Base-by-base conservation (phyloP, 2,329 filamentous ascomycete genomes). In the Botrytis fragariae region DNA sequence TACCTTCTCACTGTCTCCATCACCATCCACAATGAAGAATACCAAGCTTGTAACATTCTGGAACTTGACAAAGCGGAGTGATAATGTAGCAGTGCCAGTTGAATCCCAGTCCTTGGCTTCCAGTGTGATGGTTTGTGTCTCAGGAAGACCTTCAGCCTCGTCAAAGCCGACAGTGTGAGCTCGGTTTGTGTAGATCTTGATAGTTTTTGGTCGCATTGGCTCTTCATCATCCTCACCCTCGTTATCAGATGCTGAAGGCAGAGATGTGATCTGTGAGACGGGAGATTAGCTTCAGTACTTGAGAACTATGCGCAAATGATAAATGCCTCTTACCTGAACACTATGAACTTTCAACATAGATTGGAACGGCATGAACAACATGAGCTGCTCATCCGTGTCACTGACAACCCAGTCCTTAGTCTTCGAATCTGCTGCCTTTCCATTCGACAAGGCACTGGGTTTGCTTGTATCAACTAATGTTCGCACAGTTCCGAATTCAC, bases 351-450 rank as follows among this genome's bases (percentile, higher is more conserved):
- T 99, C 77, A 97, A 82, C 65, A 90, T 93, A 45, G 92, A 90
- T 82, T 95, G 92, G 84, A 99, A 97, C 0, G 96, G 95, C 73
- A 97, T 87, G 83, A 91, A 98, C 64, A 99, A 87, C 88, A 98
- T 93, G 75, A 99, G 86, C 85, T 99, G 96, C 84, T 98, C 95
- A 81, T 99, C 96, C 51, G 95, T 97, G 81, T 98, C 95, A 82
- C 94, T 98, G 86, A 98, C 93, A 35, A 98, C 91, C 91, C 93
- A 98, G 83, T 99, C 95, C 80, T 89, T 89, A 72, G 76, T 76
- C 42, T 84, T 81, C 37, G 82, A 82, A 48, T 84, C 83, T 16
- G 83, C 82, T 29, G 82, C 83, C 80, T 90, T 90, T 72, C 84
- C 87, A 79, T 90, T 89, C 67, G 83, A 82, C 72, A 95, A 82